A percentile compares a stretch with the other conserved stretches of the same genome.
Conservation (phyloP, 148 eudicot species). For the Silene latifolia region DNA sequence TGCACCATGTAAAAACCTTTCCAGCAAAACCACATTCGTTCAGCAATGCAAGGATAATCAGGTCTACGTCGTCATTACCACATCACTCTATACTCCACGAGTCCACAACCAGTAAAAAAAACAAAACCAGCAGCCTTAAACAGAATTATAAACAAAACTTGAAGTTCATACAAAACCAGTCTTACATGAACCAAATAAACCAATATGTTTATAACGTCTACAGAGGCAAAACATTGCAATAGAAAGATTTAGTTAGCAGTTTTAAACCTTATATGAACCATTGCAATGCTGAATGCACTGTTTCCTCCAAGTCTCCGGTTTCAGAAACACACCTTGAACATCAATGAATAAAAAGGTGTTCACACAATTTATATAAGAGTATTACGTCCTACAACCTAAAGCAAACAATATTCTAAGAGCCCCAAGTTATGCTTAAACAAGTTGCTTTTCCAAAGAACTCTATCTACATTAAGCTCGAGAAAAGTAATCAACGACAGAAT, state of each 20-base stretch:
- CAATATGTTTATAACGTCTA: neutral
- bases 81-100: too few species aligned
- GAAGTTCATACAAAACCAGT: neutral
- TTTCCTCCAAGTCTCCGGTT: neutral
- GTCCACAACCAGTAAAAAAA: neutral
- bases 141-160: too few species aligned
- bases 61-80: neutral
- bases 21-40: too few species aligned
- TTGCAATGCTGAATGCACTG: conserved; percentile 8
- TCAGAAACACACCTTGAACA: neutral
- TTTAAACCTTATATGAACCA: neutral
- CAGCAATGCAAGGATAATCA: neutral
- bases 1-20: too few species aligned
- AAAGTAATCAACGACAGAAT: neutral
- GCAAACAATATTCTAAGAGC: neutral
- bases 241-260: too few species aligned
- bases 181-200: neutral
- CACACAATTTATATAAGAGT: neutral
- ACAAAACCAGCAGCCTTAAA: too few species aligned
- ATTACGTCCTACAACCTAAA: conserved; percentile 8
- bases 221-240: neutral
- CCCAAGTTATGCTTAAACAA: neutral
- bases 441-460: conserved; percentile 5
- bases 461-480: conserved; percentile 13
- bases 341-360: conserved; percentile 10